These are phyloP conservation scores for Puccinia polysora DNA, from an alignment of 1,284 basidiomycete species.

Conservation along the genomic window DNA sequence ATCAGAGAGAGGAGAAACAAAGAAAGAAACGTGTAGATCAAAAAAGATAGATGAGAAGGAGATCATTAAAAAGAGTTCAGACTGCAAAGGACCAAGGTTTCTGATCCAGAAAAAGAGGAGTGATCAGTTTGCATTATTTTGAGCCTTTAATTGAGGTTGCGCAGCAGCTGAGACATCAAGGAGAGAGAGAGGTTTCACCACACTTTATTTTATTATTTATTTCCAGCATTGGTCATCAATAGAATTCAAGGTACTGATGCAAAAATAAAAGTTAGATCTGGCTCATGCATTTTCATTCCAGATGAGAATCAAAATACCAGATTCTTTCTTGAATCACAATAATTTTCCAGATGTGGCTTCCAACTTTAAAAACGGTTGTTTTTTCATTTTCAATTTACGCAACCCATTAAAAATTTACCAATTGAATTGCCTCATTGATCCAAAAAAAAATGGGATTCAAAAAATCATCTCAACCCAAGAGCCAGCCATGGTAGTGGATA, in stretches of 20 bases:
- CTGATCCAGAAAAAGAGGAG: too few species aligned
- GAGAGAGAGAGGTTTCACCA: too few species aligned
- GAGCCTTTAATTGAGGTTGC: too few species aligned
- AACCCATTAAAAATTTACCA: conserved; percentile 39
- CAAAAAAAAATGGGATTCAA: conserved; percentile 40
- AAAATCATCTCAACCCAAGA: conserved; percentile 40
- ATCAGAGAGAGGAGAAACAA: too few species aligned
- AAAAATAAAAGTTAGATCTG: conserved; percentile 7
- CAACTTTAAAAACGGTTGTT: conserved; percentile 21
- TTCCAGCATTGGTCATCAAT: not conserved
- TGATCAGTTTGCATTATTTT: too few species aligned
- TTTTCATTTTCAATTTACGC: conserved; percentile 37
- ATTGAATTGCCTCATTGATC: conserved; percentile 28
- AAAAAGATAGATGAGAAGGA: too few species aligned
- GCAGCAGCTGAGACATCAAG: too few species aligned
- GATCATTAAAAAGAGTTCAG: too few species aligned
- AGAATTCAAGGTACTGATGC: conserved; percentile 29
- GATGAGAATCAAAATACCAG: conserved; percentile 28
- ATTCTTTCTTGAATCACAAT: conserved; percentile 26
- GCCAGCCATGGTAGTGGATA: conserved; percentile 29
- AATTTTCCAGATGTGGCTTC: not conserved
- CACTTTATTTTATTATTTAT: too few species aligned
- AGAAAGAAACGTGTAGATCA: too few species aligned
- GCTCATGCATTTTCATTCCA: conserved; percentile 16
- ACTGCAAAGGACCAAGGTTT: too few species aligned